Percentiles rank a stretch among this genome's conserved stretches.
These are phyloP conservation scores for Arachis hypogaea DNA, from an alignment of 306 rosid species.

Conservation along the genomic window DNA sequence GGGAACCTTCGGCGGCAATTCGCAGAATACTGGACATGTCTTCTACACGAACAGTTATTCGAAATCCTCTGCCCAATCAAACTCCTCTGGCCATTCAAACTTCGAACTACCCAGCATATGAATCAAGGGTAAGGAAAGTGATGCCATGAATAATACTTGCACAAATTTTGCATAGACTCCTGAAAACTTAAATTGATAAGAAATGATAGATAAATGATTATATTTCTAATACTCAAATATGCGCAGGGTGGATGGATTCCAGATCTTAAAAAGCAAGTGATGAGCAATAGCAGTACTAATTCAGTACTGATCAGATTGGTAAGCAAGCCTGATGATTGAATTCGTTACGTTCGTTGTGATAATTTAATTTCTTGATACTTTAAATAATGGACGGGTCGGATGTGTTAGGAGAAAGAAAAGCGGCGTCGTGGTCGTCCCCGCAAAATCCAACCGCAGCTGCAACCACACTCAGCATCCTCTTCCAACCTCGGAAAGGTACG, in stretches of 20 bases:
- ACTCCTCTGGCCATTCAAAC: background rate
- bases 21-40: conserved; percentile 11
- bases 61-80: background rate
- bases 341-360: no score
- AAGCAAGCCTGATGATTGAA: no score
- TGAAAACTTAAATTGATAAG: no score
- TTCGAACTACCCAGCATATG: background rate
- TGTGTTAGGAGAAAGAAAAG: background rate
- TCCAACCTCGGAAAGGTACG: conserved; percentile 15
- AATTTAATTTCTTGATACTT: no score
- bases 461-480: background rate
- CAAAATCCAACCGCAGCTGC: background rate
- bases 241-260: background rate
- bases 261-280: background rate
- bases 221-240: no score
- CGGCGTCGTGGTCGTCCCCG: conserved; percentile 12
- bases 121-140: background rate
- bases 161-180: no score
- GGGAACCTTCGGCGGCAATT: background rate
- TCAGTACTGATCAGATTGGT: no score
- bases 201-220: no score
- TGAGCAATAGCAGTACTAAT: background rate
- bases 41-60: background rate
- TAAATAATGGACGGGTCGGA: background rate
- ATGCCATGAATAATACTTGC: no score